Evolutionary conservation across 805 yeast species (phyloP).

Genomic region (Hanseniaspora clermontiae): DNA sequence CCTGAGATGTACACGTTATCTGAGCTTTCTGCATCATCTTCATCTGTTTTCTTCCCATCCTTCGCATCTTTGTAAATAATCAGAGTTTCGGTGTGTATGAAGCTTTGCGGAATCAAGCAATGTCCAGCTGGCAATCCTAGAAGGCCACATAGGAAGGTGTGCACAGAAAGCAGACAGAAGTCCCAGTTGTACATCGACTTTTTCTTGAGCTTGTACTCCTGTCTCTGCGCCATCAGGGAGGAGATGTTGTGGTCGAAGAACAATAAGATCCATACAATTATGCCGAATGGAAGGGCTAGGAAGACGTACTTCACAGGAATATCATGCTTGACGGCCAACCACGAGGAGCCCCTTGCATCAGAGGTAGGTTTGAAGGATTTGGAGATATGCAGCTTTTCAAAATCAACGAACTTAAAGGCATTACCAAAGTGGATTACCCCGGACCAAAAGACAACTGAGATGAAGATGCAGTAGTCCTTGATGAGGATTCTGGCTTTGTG

Average conservation of each 20-base stretch:
- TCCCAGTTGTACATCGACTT: constrained; percentile 93
- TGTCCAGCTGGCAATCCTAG: constrained; percentile 92
- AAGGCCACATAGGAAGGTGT: constrained; percentile 78
- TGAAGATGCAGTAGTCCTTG: constrained; percentile 77
- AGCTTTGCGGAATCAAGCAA: constrained; percentile 95
- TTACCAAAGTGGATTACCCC: constrained; percentile 92
- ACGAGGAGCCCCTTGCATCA: constrained; percentile 20
- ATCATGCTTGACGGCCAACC: constrained; percentile 27
- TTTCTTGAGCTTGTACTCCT: constrained; percentile 65
- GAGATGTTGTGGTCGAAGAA: constrained; percentile 95
- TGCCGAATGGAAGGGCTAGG: constrained; percentile 84
- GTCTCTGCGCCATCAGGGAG: constrained; percentile 80
- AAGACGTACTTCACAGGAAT: constrained; percentile 38
- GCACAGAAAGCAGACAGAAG: constrained; percentile 66
- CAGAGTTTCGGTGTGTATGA: constrained; percentile 72
- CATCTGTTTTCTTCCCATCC: constrained; percentile 19
- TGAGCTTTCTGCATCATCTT: constrained; percentile 15
- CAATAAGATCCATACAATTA: constrained; percentile 69
- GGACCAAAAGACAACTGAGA: constrained; percentile 75
- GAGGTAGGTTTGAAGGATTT: constrained; percentile 63
- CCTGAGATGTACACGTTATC: constrained; percentile 27
- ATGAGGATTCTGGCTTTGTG: constrained; percentile 53
- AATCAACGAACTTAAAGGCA: constrained; percentile 40
- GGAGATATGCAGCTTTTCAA: constrained; percentile 57
- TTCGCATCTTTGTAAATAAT: constrained; percentile 38